These are phyloP conservation scores for Annona squamosa DNA, from an alignment of 164 flowering plant genomes.

Conservation along the genomic window DNA sequence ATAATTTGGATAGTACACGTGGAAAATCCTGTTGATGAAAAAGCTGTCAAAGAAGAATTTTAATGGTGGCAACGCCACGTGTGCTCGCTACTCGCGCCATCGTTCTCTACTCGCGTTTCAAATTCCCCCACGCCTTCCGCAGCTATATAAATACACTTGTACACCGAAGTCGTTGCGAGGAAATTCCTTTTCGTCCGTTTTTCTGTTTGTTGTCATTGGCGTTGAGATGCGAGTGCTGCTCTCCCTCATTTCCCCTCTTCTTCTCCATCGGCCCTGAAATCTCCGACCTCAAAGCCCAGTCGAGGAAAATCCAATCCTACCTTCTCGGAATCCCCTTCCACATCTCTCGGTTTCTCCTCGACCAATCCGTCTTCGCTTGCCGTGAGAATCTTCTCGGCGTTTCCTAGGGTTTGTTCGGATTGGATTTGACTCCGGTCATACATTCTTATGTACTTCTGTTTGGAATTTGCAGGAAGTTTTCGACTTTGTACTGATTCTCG, in stretches of 20 bases:
- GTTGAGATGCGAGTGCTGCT: neutral
- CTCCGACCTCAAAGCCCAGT: neutral
- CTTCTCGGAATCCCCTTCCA: neutral
- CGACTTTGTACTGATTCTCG: conserved; percentile 9
- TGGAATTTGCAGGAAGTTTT: conserved; percentile 2
- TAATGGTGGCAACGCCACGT: too few relatives aligned
- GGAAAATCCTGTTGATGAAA: too few relatives aligned
- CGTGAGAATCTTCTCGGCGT: neutral
- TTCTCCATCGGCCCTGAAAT: neutral
- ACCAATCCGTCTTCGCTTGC: neutral
- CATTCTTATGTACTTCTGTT: neutral
- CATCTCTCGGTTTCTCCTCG: neutral
- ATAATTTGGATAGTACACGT: too few relatives aligned
- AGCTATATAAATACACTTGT: neutral
- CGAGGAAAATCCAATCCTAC: neutral
- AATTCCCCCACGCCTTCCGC: neutral
- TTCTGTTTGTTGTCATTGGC: conserved; percentile 19
- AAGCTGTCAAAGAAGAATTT: too few relatives aligned
- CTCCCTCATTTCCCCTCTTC: neutral
- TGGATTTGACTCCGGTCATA: conserved; percentile 8
- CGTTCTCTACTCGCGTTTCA: neutral
- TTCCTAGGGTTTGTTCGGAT: neutral
- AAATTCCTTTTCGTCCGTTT: conserved; percentile 22
- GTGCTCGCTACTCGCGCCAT: neutral
- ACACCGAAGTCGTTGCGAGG: conserved; percentile 21